A percentile compares a stretch with the other conserved stretches of the same genome.
These are phyloP conservation scores for Pseudocohnilembus persalinus DNA, from an alignment of 169 alveolate genomes.

Conservation along the genomic window DNA sequence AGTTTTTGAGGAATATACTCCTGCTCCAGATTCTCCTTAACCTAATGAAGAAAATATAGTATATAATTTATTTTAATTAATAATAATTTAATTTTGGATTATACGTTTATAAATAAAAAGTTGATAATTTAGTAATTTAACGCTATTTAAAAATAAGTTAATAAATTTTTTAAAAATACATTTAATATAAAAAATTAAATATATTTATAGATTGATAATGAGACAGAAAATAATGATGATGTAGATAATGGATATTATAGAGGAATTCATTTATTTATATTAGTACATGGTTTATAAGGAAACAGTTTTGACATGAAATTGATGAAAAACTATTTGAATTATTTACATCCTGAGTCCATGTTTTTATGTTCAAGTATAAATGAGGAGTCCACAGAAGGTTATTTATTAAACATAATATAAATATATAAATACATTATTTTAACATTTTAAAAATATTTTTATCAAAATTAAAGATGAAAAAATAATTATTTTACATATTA, in stretches of 20 bases:
- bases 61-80: too few relatives aligned
- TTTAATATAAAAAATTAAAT: slow-evolving; percentile 14
- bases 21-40: not conserved
- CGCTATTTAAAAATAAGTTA: slow-evolving; percentile 7
- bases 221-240: slow-evolving; percentile 34
- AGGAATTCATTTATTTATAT: slow-evolving; percentile 83
- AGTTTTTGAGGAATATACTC: slow-evolving; percentile 56
- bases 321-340: slow-evolving; percentile 73
- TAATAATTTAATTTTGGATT: too few relatives aligned
- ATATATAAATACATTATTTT: too few relatives aligned
- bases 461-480: too few relatives aligned
- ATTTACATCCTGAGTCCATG: slow-evolving; percentile 79
- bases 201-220: slow-evolving; percentile 3
- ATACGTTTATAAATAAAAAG: too few relatives aligned
- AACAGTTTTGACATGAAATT: slow-evolving; percentile 83
- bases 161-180: not conserved
- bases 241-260: slow-evolving; percentile 49
- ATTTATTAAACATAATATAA: too few relatives aligned
- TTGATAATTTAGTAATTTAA: not conserved
- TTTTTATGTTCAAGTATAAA: slow-evolving; percentile 71
- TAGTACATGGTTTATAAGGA: slow-evolving; percentile 90
- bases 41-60: slow-evolving; percentile 51
- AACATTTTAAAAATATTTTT: too few relatives aligned
- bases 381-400: slow-evolving; percentile 82
- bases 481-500: too few relatives aligned